Evolutionary conservation across 129 eudicot species (phyloP), one percentile per base, ranked within the genome.

Genomic region (Silybum marianum): DNA sequence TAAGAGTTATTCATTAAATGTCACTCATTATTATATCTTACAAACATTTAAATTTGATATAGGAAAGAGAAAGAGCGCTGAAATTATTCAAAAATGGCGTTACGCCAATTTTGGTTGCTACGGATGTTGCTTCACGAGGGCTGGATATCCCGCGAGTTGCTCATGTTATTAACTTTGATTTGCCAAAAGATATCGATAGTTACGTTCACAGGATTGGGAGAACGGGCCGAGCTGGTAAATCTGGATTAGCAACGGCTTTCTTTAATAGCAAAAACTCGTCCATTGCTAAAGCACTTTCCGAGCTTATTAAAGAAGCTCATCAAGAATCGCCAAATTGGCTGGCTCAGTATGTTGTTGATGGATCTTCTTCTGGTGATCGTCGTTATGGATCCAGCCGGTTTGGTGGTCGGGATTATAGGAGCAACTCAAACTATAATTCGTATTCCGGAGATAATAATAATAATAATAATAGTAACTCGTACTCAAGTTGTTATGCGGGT

Each of bases 151-250:
- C 97, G 3, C 51, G 84, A 7, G 91, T 91, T 24, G 89, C 91
- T 28, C 97, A 91, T 51, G 97, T 91, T 76, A 90, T 90, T 67
- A 90, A 92, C 68, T 92, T 66, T 58, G 97, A 92, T 78, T 65
- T 92, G 76, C 97, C 97, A 1, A 88, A 86, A 1, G 88, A 85
- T 85, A 87, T 92, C 9, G 91, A 88, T 23, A 90, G 91, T 73
- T 92, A 92, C 78, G 97, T 92, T 46, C 97, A 92, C 44, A 83
- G 97, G 81, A 91, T 91, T 9, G 97, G 97, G 54, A 74, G 97
- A 16, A 91, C 97, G 18, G 97, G 97, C 6, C 91, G 97, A 30
- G 97, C 93, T 19, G 97, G 97, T 16, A 91, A 91, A 67, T 89
- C 97, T n/a, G 97, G 97, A 14, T 6, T 89, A 7, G 97, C 97